phyloP scores from a whole-genome alignment of 495 filamentous ascomycete genomes.

The Sordaria brevicollis region DNA sequence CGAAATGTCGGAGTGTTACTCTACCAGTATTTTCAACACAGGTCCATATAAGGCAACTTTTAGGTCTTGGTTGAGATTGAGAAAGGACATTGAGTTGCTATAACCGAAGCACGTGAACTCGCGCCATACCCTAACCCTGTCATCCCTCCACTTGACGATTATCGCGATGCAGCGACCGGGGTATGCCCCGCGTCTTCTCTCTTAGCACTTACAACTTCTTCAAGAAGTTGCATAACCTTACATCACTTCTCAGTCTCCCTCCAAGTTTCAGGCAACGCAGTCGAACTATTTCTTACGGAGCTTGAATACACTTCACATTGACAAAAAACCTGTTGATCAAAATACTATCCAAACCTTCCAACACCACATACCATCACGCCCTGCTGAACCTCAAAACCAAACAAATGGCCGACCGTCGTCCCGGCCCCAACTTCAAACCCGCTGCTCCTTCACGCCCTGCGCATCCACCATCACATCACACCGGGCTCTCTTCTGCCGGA shows the following conservation, averaged over 20 bases:
- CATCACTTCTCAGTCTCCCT: background rate
- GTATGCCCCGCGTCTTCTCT: background rate
- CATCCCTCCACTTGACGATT: background rate
- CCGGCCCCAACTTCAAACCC: background rate
- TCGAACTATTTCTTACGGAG: background rate
- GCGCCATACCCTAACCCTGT: slow-evolving; percentile 9
- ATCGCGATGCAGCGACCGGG: background rate
- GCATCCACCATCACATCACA: background rate
- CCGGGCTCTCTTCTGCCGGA: background rate
- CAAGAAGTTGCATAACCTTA: background rate
- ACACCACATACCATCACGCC: background rate
- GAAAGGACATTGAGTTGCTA: background rate
- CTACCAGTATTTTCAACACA: background rate
- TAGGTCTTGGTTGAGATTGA: too few species aligned
- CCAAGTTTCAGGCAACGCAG: background rate
- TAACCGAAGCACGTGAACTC: slow-evolving; percentile 7
- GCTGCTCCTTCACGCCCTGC: background rate
- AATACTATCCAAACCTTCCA: too few species aligned
- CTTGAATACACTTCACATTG: too few species aligned
- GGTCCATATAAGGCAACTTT: background rate
- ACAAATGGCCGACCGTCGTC: slow-evolving; percentile 9
- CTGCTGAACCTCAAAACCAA: background rate
- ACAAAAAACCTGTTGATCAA: too few species aligned
- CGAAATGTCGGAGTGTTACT: background rate
- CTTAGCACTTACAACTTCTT: background rate